phyloP scores from a whole-genome alignment of 768 basidiomycete species.

The Stropharia rugosoannulata region DNA sequence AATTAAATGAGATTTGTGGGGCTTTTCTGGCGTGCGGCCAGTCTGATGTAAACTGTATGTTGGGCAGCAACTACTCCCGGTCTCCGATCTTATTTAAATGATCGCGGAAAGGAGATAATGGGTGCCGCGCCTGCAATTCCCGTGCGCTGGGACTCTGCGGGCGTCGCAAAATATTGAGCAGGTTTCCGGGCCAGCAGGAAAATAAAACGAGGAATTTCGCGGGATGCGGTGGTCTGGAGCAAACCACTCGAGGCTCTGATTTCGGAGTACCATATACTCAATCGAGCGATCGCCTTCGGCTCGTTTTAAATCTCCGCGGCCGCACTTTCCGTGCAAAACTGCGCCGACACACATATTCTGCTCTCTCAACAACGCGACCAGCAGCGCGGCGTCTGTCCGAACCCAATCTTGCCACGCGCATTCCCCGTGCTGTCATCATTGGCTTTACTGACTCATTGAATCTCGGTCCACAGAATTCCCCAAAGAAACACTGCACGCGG shows the following conservation, averaged over 20 bases:
- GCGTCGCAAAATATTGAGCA: background rate
- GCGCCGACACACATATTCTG: constrained; percentile 11
- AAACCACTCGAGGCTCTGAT: constrained; percentile 17
- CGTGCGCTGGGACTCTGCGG: constrained; percentile 13
- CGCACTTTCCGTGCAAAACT: constrained; percentile 10
- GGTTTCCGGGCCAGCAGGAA: background rate
- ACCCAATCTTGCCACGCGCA: background rate
- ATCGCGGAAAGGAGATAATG: constrained; percentile 17
- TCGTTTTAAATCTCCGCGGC: constrained; percentile 19
- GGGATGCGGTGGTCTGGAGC: constrained; percentile 7
- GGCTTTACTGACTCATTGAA: constrained; percentile 3
- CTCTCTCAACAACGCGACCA: background rate
- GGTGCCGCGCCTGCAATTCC: background rate
- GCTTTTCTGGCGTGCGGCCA: constrained; percentile 29
- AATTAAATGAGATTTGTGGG: constrained; percentile 25
- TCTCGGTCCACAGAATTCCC: background rate
- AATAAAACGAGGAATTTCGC: background rate
- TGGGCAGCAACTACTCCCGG: constrained; percentile 24
- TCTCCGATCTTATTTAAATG: constrained; percentile 22
- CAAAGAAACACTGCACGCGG: background rate
- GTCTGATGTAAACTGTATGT: constrained; percentile 33
- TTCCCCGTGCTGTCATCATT: constrained; percentile 5
- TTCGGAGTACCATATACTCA: constrained; percentile 27
- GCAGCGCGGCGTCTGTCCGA: constrained; percentile 9
- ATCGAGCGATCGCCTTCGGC: constrained; percentile 19